phyloP scores from a whole-genome alignment of 148 eudicot species.

The Agrostemma githago region DNA sequence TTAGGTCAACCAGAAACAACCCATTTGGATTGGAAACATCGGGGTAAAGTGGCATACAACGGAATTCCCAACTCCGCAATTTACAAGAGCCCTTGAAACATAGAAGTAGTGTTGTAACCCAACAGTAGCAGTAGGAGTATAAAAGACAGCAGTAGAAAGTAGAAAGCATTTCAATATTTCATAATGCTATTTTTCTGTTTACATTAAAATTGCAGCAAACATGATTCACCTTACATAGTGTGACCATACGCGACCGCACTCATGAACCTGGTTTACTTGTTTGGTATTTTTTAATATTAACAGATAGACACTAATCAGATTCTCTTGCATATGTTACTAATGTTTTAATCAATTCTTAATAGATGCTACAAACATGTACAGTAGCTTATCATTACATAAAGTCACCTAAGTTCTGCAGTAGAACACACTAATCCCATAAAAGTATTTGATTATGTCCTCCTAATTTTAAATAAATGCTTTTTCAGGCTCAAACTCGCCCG shows the following conservation, averaged over 20 bases:
- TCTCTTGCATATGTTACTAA: constrained; percentile 19
- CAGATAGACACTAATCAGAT: constrained; percentile 13
- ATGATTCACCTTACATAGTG: constrained; percentile 48
- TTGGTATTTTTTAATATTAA: constrained; percentile 14
- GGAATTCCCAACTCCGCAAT: neutral
- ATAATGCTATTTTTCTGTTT: constrained; percentile 21
- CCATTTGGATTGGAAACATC: neutral
- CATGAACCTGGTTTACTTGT: constrained; percentile 24
- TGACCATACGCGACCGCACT: constrained; percentile 32
- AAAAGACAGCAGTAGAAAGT: constrained; percentile 30
- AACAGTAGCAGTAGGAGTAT: constrained; percentile 11
- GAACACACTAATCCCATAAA: constrained; percentile 4
- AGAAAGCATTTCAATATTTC: neutral
- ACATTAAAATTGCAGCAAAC: constrained; percentile 24
- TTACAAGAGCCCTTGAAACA: neutral
- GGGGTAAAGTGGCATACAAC: neutral
- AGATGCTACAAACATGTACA: constrained; percentile 17
- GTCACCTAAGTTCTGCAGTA: constrained; percentile 7
- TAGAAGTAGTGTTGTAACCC: neutral
- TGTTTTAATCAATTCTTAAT: constrained; percentile 8
- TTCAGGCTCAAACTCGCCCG: neutral
- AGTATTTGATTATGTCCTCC: constrained; percentile 14
- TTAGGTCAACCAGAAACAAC: neutral
- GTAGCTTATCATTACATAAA: constrained; percentile 18
- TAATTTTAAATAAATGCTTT: neutral